Conservation (phyloP, 1,139 yeast genomes). For the Scheffersomyces cryptocercus region DNA sequence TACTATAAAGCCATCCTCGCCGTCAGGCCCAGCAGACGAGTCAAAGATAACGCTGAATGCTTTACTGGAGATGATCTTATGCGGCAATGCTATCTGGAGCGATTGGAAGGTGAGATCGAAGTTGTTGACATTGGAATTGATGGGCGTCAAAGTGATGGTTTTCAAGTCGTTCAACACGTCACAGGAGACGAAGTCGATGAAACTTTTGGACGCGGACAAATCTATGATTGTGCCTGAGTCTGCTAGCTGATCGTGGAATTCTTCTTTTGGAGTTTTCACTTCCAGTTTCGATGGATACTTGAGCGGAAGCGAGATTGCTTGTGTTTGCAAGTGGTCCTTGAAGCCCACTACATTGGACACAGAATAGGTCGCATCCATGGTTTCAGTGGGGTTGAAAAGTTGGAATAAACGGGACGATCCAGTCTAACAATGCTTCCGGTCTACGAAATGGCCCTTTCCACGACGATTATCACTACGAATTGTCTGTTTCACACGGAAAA, state of each 20-base stretch:
- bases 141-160: constrained; percentile 33
- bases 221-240: constrained; percentile 26
- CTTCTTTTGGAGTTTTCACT: constrained; percentile 16
- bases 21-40: not conserved
- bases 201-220: constrained; percentile 15
- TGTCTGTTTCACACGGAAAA: no score
- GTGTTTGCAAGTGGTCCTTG: constrained; percentile 21
- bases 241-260: constrained; percentile 23
- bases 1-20: constrained; percentile 16
- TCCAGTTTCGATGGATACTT: constrained; percentile 20
- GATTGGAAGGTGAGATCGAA: constrained; percentile 29
- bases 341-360: constrained; percentile 26
- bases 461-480: no score
- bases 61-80: constrained; percentile 26
- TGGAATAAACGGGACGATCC: no score
- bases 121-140: constrained; percentile 21
- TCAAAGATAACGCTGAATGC: constrained; percentile 20
- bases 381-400: not conserved
- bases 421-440: no score
- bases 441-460: no score
- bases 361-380: constrained; percentile 20
- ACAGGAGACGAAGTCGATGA: constrained; percentile 26
- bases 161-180: constrained; percentile 32
- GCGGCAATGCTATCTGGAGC: constrained; percentile 33
- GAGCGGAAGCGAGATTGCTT: constrained; percentile 31